Conservation (phyloP, 208 protist species). For the Wallacemonas sp. region DNA sequence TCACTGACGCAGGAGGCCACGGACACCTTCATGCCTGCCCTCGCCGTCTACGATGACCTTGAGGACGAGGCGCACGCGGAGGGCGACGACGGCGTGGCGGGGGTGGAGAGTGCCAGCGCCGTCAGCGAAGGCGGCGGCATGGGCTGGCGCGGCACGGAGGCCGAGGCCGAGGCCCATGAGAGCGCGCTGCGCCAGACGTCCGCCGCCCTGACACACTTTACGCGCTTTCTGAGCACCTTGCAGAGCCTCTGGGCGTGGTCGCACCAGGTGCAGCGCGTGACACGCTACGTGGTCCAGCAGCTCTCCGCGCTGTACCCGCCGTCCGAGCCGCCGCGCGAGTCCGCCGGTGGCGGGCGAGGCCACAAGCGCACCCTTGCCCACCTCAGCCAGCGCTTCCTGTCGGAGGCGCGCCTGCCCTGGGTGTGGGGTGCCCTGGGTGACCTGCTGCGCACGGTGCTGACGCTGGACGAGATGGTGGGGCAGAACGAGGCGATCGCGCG, state of each 20-base stretch:
- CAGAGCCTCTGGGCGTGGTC: constrained; percentile 81
- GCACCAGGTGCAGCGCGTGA: constrained; percentile 33
- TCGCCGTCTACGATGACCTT: constrained; percentile 52
- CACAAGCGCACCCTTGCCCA: neutral
- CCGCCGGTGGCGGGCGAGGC: neutral
- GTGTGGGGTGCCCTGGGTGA: constrained; percentile 75
- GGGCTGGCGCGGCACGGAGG: constrained; percentile 4
- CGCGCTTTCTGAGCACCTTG: constrained; percentile 28
- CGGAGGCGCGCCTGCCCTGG: constrained; percentile 51
- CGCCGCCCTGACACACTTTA: neutral
- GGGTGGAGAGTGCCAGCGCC: neutral
- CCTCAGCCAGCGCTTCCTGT: constrained; percentile 27
- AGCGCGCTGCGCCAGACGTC: neutral
- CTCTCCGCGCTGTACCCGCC: constrained; percentile 57
- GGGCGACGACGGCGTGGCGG: neutral
- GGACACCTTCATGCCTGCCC: constrained; percentile 38
- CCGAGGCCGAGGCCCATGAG: neutral
- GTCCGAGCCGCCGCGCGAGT: constrained; percentile 13
- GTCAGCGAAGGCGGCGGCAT: no score
- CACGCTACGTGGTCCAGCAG: constrained; percentile 57
- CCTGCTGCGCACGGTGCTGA: constrained; percentile 72
- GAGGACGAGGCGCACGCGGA: constrained; percentile 28
- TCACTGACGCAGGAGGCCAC: constrained; percentile 39
- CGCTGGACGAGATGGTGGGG: constrained; percentile 79
- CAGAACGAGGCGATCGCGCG: constrained; percentile 62